Evolutionary conservation across 2,329 filamentous ascomycete genomes (phyloP).

Genomic region (Diaporthe longicolla): DNA sequence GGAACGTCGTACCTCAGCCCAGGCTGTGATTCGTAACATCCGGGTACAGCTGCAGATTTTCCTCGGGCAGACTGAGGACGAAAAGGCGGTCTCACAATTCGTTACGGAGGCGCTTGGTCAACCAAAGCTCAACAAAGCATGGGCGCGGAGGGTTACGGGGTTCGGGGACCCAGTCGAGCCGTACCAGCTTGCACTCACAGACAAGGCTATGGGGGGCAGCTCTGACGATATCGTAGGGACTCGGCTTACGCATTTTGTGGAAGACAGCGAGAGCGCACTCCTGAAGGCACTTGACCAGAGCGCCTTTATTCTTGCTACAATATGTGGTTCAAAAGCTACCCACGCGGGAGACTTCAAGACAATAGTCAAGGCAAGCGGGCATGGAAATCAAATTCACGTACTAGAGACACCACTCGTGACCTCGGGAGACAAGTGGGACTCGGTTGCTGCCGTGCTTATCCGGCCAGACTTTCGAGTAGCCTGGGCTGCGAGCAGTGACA

Average conservation of each 20-base stretch:
- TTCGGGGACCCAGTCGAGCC: constrained; percentile 36
- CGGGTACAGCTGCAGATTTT: constrained; percentile 5
- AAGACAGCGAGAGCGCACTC: not conserved
- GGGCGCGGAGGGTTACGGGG: constrained; percentile 24
- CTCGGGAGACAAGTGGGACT: constrained; percentile 21
- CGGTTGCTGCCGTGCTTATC: constrained; percentile 19
- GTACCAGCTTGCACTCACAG: constrained; percentile 13
- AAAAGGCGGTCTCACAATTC: constrained; percentile 19
- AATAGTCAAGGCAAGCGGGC: not conserved
- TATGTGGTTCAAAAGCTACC: not conserved
- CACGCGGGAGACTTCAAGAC: not conserved
- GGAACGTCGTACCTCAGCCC: constrained; percentile 11
- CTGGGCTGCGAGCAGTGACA: constrained; percentile 18
- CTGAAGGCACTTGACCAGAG: constrained; percentile 4
- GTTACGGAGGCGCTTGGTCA: constrained; percentile 30
- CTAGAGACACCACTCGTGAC: not conserved
- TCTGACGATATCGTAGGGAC: constrained; percentile 2
- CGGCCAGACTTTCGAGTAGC: constrained; percentile 38
- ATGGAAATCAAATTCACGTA: not conserved
- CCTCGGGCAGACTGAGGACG: not conserved
- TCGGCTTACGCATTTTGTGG: constrained; percentile 21
- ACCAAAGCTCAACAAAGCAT: constrained; percentile 19
- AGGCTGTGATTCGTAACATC: constrained; percentile 28
- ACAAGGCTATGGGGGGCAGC: too few relatives aligned
- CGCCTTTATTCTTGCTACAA: constrained; percentile 38